Percentiles rank a stretch among this genome's conserved stretches.
Evolutionary conservation across 306 rosid genomes (phyloP).

Genomic region (Quercus parvula): DNA sequence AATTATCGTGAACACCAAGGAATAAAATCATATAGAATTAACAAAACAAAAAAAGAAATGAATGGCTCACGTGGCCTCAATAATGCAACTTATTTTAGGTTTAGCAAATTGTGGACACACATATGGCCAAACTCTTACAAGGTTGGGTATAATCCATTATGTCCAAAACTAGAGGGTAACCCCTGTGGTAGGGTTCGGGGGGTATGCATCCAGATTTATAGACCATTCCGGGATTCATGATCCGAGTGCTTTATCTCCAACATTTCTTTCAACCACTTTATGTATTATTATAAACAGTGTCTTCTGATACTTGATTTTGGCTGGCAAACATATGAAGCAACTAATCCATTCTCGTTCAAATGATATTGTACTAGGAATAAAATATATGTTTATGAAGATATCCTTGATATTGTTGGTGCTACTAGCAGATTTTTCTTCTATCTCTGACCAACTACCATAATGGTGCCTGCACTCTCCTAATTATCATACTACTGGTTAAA

Average conservation of each 20-base stretch:
- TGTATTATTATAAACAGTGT: not conserved
- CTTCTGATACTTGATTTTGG: not conserved
- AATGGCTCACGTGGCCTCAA: not conserved
- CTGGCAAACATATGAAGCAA: slow-evolving; percentile 9
- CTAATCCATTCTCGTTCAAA: not conserved
- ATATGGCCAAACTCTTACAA: not conserved
- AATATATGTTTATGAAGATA: not conserved
- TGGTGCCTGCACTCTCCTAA: not conserved
- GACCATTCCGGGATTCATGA: not conserved
- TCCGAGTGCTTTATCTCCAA: not conserved
- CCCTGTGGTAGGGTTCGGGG: slow-evolving; percentile 2
- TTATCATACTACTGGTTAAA: too few relatives aligned
- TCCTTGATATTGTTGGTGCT: slow-evolving; percentile 17
- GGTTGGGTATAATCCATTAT: not conserved
- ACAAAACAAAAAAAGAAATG: not conserved
- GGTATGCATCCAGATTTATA: slow-evolving; percentile 4
- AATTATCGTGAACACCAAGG: too few relatives aligned
- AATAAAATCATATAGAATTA: not conserved
- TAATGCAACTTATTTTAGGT: not conserved
- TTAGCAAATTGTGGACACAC: not conserved
- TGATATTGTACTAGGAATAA: not conserved
- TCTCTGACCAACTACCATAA: slow-evolving; percentile 13
- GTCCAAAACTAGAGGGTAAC: not conserved
- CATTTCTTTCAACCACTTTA: not conserved
- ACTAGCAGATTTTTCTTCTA: not conserved